A percentile compares a stretch with the other conserved stretches of the same genome.
These are phyloP conservation scores for Globisporangium spiculum DNA, from an alignment of 352 stramenopile genomes.

Conservation along the genomic window DNA sequence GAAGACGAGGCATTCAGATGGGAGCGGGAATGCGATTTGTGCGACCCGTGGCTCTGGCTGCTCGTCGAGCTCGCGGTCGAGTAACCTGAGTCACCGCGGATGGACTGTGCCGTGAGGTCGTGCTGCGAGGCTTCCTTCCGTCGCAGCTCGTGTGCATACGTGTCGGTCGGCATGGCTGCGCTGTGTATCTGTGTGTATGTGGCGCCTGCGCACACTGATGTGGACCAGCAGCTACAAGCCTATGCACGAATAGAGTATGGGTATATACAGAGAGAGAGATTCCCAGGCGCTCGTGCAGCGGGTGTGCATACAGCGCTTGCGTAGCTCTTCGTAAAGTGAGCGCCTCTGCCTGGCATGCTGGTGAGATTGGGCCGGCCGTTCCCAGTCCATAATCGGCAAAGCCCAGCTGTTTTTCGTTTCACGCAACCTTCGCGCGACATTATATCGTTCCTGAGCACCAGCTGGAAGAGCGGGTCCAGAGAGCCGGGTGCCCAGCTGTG, in stretches of 20 bases:
- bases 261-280: not conserved
- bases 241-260: not conserved
- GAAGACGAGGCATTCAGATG: not conserved
- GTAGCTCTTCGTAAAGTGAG: slow-evolving; percentile 10
- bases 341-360: not conserved
- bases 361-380: not conserved
- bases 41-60: slow-evolving; percentile 1
- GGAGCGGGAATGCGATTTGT: slow-evolving; percentile 4
- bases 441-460: not conserved
- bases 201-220: not conserved
- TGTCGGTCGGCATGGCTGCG: slow-evolving; percentile 10
- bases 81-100: slow-evolving; percentile 8
- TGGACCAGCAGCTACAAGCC: not conserved
- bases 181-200: not conserved
- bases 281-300: not conserved
- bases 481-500: not conserved
- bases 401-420: not conserved
- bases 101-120: not conserved
- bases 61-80: slow-evolving; percentile 11
- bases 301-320: not conserved
- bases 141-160: slow-evolving; percentile 7
- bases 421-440: not conserved
- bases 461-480: slow-evolving; percentile 7
- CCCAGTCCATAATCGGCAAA: not conserved
- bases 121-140: not conserved